Percentiles rank a stretch among this genome's conserved stretches.
Evolutionary conservation across 352 stramenopile species (phyloP).

Genomic region (Phytophthora rubi): DNA sequence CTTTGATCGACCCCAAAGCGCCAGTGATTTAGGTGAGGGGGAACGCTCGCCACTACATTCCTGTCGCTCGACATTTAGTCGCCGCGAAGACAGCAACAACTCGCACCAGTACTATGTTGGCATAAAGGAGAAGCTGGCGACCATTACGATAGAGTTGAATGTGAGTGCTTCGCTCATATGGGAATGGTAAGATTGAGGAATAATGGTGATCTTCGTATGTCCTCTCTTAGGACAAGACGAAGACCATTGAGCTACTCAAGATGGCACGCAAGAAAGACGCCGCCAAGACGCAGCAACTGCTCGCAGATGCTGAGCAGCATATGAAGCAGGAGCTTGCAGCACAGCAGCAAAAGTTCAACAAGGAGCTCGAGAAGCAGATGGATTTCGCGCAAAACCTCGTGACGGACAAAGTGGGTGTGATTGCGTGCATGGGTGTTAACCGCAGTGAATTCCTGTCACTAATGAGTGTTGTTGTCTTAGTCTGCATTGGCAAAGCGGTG

Average conservation of each 20-base stretch:
- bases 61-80: conserved; percentile 42
- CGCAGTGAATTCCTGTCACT: not conserved
- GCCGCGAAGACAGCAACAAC: conserved; percentile 31
- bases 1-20: conserved; percentile 11
- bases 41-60: conserved; percentile 30
- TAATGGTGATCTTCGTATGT: not conserved
- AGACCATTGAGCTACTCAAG: conserved; percentile 87
- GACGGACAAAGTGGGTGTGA: conserved; percentile 62
- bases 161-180: conserved; percentile 35
- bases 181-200: not conserved
- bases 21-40: conserved; percentile 6
- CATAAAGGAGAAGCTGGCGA: conserved; percentile 84
- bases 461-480: conserved; percentile 24
- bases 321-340: conserved; percentile 58
- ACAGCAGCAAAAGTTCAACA: conserved; percentile 68
- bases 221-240: conserved; percentile 70
- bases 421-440: not conserved
- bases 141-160: conserved; percentile 80
- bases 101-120: conserved; percentile 71
- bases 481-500: conserved; percentile 70
- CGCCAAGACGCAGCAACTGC: conserved; percentile 61
- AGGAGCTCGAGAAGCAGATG: conserved; percentile 81
- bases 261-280: conserved; percentile 79
- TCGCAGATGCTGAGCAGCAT: conserved; percentile 56
- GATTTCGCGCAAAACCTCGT: conserved; percentile 84